These are phyloP conservation scores for Penicillium freii DNA, from an alignment of 2,329 filamentous ascomycete species.

Conservation along the genomic window DNA sequence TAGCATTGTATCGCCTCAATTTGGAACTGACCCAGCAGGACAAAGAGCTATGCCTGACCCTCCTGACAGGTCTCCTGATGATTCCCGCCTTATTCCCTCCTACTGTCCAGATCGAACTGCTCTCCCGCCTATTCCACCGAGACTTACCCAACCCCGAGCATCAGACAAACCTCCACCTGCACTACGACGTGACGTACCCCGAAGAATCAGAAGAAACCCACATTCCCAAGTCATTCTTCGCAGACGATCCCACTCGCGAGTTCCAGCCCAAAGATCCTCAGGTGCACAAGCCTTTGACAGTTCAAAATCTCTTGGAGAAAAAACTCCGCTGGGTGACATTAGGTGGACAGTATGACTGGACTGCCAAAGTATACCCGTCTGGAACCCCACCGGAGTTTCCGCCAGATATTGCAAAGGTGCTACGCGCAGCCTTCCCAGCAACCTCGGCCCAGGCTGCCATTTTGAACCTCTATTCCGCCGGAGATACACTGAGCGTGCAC, in stretches of 20 bases:
- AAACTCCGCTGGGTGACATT: slow-evolving; percentile 92
- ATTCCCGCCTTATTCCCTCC: slow-evolving; percentile 72
- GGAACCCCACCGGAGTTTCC: slow-evolving; percentile 71
- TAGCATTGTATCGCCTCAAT: slow-evolving; percentile 20
- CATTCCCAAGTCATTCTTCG: slow-evolving; percentile 51
- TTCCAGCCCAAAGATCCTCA: slow-evolving; percentile 63
- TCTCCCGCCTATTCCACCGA: slow-evolving; percentile 72
- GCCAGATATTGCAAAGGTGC: slow-evolving; percentile 64
- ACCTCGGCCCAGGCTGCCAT: slow-evolving; percentile 86
- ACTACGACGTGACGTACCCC: slow-evolving; percentile 70
- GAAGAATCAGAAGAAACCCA: slow-evolving; percentile 7
- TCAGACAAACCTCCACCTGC: slow-evolving; percentile 85
- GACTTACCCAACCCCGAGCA: slow-evolving; percentile 72
- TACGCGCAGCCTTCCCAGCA: slow-evolving; percentile 69
- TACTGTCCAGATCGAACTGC: slow-evolving; percentile 64
- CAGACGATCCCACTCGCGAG: slow-evolving; percentile 45
- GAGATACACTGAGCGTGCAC: slow-evolving; percentile 88
- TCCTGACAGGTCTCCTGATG: slow-evolving; percentile 69
- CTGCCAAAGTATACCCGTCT: slow-evolving; percentile 73
- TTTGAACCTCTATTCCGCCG: slow-evolving; percentile 86
- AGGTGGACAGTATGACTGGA: slow-evolving; percentile 97
- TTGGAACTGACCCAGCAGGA: slow-evolving; percentile 11
- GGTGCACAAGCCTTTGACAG: slow-evolving; percentile 71
- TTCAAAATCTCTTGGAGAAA: slow-evolving; percentile 69
- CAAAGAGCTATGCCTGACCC: slow-evolving; percentile 26